A percentile compares a stretch with the other conserved stretches of the same genome.
phyloP scores from a whole-genome alignment of 169 alveolate genomes.

The Plasmodium knowlesi region DNA sequence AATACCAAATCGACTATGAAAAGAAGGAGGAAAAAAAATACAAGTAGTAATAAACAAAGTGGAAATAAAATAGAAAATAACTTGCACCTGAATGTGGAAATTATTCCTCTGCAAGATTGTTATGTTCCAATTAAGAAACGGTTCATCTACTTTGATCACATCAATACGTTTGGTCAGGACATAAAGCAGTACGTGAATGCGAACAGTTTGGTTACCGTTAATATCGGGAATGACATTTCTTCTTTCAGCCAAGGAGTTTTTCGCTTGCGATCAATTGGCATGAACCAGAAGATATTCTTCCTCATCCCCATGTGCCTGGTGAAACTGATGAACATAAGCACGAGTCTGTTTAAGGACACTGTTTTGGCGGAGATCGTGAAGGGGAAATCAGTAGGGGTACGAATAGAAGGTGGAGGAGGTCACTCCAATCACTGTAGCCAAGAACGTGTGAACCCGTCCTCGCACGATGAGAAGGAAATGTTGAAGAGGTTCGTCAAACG shows the following conservation, averaged over 20 bases:
- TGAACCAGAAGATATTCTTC: constrained; percentile 87
- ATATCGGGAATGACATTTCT: constrained; percentile 90
- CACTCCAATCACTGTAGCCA: neutral
- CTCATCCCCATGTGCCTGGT: constrained; percentile 86
- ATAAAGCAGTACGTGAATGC: constrained; percentile 92
- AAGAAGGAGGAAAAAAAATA: neutral
- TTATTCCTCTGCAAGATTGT: constrained; percentile 87
- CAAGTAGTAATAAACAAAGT: constrained; percentile 47
- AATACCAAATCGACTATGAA: neutral
- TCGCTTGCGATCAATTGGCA: constrained; percentile 91
- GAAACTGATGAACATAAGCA: constrained; percentile 79
- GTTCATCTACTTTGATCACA: constrained; percentile 93
- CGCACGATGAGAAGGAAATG: neutral
- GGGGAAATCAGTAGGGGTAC: neutral
- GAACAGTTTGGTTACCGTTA: constrained; percentile 87
- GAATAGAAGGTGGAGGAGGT: neutral
- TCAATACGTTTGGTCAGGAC: constrained; percentile 93
- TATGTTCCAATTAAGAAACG: constrained; percentile 89
- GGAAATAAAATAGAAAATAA: constrained; percentile 77
- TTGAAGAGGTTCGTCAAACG: constrained; percentile 16
- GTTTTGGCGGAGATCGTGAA: neutral
- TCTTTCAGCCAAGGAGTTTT: constrained; percentile 94
- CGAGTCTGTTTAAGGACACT: constrained; percentile 33
- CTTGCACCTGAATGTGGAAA: constrained; percentile 79
- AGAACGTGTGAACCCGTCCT: neutral